These are phyloP conservation scores for Mariannaea elegans DNA, from an alignment of 2,329 filamentous ascomycete genomes.

Conservation along the genomic window DNA sequence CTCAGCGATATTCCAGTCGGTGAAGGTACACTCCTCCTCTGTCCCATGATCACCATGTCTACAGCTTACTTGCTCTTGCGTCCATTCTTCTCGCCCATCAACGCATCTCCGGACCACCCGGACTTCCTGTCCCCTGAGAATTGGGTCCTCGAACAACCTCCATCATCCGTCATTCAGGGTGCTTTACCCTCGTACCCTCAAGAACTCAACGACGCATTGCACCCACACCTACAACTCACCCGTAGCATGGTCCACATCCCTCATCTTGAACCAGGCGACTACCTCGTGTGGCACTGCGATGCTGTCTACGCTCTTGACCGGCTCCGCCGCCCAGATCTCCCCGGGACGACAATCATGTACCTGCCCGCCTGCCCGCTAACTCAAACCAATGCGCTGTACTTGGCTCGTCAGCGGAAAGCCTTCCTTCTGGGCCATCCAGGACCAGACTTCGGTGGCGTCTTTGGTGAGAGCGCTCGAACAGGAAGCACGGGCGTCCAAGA, in stretches of 20 bases:
- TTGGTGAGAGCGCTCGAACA: slow-evolving; percentile 46
- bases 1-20: slow-evolving; percentile 71
- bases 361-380: slow-evolving; percentile 53
- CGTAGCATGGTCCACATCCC: slow-evolving; percentile 76
- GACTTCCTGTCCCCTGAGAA: slow-evolving; percentile 56
- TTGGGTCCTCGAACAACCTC: slow-evolving; percentile 60
- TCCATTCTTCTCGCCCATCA: slow-evolving; percentile 70
- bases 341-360: slow-evolving; percentile 47
- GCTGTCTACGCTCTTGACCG: slow-evolving; percentile 75
- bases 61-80: slow-evolving; percentile 80
- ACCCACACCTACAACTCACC: slow-evolving; percentile 74
- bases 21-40: slow-evolving; percentile 76
- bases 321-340: slow-evolving; percentile 31
- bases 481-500: slow-evolving; percentile 49
- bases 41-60: slow-evolving; percentile 73
- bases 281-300: slow-evolving; percentile 79
- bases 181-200: slow-evolving; percentile 73
- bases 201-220: slow-evolving; percentile 70
- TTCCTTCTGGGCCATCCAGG: slow-evolving; percentile 53
- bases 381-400: slow-evolving; percentile 53
- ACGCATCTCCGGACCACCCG: slow-evolving; percentile 48
- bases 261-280: slow-evolving; percentile 75
- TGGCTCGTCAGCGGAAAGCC: slow-evolving; percentile 52
- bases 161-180: slow-evolving; percentile 69
- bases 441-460: slow-evolving; percentile 49